Evolutionary conservation across 768 basidiomycete genomes (phyloP).

Genomic region (Polyporus arcularius): DNA sequence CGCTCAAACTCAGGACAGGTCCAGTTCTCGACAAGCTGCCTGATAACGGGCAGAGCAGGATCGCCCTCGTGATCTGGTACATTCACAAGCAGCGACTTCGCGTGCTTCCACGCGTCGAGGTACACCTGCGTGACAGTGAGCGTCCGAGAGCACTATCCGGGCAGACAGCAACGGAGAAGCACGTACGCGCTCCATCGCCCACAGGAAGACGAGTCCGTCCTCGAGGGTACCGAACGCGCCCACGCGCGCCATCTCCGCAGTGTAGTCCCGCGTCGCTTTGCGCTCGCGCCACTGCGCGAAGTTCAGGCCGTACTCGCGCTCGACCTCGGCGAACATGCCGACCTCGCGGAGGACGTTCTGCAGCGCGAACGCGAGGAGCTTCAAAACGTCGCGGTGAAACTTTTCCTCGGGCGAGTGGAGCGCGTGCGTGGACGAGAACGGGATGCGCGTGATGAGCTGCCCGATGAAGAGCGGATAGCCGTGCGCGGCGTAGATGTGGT

Average conservation of each 20-base stretch:
- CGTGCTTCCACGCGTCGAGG: slow-evolving; percentile 65
- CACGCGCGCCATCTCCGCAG: slow-evolving; percentile 67
- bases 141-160: background rate
- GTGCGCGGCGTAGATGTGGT: slow-evolving; percentile 71
- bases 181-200: slow-evolving; percentile 77
- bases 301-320: slow-evolving; percentile 45
- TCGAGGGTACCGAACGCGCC: slow-evolving; percentile 46
- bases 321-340: slow-evolving; percentile 59
- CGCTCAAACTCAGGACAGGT: slow-evolving; percentile 50
- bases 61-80: background rate
- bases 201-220: slow-evolving; percentile 71
- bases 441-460: slow-evolving; percentile 60
- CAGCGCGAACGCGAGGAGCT: slow-evolving; percentile 52
- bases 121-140: slow-evolving; percentile 51
- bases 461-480: slow-evolving; percentile 77
- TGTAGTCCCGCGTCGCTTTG: slow-evolving; percentile 67
- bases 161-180: background rate
- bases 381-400: slow-evolving; percentile 44
- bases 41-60: slow-evolving; percentile 33
- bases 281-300: slow-evolving; percentile 52
- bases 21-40: slow-evolving; percentile 65
- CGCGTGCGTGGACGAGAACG: slow-evolving; percentile 41
- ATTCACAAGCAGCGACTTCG: slow-evolving; percentile 27
- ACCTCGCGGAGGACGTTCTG: slow-evolving; percentile 60
- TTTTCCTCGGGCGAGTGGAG: slow-evolving; percentile 36